Evolutionary conservation across 495 filamentous ascomycete genomes (phyloP).

Genomic region (Xylaria curta): DNA sequence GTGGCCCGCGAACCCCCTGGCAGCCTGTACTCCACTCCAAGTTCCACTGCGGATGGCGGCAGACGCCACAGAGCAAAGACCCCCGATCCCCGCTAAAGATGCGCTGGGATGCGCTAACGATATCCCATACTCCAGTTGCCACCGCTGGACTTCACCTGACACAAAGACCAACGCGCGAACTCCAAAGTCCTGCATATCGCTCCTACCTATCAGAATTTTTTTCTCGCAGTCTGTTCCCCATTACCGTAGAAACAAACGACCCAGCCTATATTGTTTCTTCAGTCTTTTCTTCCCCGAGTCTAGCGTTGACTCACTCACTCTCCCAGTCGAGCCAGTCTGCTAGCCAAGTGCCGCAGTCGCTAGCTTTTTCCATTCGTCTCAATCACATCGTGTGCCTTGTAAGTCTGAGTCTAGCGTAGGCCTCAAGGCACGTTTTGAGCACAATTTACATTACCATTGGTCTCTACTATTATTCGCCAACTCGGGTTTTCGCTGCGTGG

Average conservation of each 20-base stretch:
- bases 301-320: conserved; percentile 24
- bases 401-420: conserved; percentile 9
- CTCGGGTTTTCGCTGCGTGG: background rate
- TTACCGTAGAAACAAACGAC: background rate
- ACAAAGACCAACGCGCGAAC: conserved; percentile 1
- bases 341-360: background rate
- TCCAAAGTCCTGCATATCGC: conserved; percentile 20
- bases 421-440: background rate
- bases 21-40: conserved; percentile 6
- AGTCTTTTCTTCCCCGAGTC: background rate
- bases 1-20: conserved; percentile 22
- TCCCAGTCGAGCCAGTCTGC: background rate
- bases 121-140: background rate
- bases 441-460: background rate
- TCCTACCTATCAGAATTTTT: conserved; percentile 25
- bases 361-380: background rate
- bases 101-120: background rate
- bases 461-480: background rate
- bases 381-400: background rate
- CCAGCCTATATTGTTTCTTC: background rate
- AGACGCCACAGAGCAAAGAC: conserved; percentile 17
- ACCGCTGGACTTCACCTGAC: conserved; percentile 24
- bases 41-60: conserved; percentile 23
- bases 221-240: background rate
- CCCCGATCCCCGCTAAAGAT: background rate